A percentile compares a stretch with the other conserved stretches of the same genome.
Conservation (phyloP, 495 filamentous ascomycete genomes). For the Daldinia vernicosa region DNA sequence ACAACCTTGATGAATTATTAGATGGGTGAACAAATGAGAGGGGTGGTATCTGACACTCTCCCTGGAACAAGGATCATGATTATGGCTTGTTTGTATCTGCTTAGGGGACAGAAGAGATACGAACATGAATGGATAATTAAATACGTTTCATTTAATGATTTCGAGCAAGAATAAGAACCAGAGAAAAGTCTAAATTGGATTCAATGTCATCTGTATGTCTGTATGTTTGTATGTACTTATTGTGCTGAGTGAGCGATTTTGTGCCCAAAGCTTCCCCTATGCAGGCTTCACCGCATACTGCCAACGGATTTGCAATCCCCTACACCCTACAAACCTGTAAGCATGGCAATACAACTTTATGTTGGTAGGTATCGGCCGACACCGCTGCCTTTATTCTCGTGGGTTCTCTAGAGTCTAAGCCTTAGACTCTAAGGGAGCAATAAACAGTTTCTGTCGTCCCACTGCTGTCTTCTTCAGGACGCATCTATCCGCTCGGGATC, state of each 20-base stretch:
- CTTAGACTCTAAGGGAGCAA: not conserved
- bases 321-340: slow-evolving; percentile 3
- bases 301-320: not conserved
- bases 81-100: slow-evolving; percentile 31
- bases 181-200: not conserved
- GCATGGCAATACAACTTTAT: not conserved
- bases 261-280: not conserved
- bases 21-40: slow-evolving; percentile 31
- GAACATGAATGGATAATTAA: slow-evolving; percentile 25
- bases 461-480: not conserved
- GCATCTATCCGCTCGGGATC: not conserved
- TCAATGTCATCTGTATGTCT: not conserved
- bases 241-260: slow-evolving; percentile 7
- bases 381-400: not conserved
- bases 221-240: not conserved
- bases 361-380: not conserved
- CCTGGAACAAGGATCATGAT: slow-evolving; percentile 10
- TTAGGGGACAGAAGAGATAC: slow-evolving; percentile 36
- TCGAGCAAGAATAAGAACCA: not conserved
- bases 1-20: slow-evolving; percentile 37
- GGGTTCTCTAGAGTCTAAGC: too few species aligned
- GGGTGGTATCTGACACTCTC: slow-evolving; percentile 22
- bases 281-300: slow-evolving; percentile 3
- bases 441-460: not conserved
- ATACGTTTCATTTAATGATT: slow-evolving; percentile 34